phyloP scores from a whole-genome alignment of 306 rosid species.

The Comarum palustre region DNA sequence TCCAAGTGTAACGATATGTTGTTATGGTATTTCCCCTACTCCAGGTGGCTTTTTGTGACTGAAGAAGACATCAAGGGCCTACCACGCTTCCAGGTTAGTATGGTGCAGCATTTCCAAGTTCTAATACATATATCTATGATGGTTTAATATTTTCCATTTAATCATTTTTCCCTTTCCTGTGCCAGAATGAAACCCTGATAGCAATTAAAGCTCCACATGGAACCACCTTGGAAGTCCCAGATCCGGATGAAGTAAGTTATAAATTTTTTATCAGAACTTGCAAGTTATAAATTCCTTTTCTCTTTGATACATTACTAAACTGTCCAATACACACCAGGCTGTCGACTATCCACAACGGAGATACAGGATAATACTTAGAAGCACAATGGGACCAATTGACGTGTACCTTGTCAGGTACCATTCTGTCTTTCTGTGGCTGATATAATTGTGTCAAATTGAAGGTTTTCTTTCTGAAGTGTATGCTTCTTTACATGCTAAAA shows the following conservation, averaged over 20 bases:
- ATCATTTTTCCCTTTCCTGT: slow-evolving; percentile 25
- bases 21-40: slow-evolving; percentile 12
- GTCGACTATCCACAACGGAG: slow-evolving; percentile 87
- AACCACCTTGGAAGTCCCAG: slow-evolving; percentile 97
- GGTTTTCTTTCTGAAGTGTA: not conserved
- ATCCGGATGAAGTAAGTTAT: slow-evolving; percentile 90
- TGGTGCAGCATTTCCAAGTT: slow-evolving; percentile 26
- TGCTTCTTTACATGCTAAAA: not conserved
- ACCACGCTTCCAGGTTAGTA: slow-evolving; percentile 76
- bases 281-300: slow-evolving; percentile 17
- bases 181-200: slow-evolving; percentile 93
- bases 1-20: not conserved
- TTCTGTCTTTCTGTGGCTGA: slow-evolving; percentile 25
- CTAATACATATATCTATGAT: slow-evolving; percentile 11
- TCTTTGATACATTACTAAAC: slow-evolving; percentile 35
- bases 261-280: slow-evolving; percentile 27
- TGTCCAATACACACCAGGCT: slow-evolving; percentile 53
- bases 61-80: slow-evolving; percentile 86
- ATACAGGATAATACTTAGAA: slow-evolving; percentile 91
- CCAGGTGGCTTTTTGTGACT: slow-evolving; percentile 84
- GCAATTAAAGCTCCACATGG: slow-evolving; percentile 99
- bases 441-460: not conserved
- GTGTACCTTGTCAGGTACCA: slow-evolving; percentile 92
- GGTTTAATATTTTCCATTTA: slow-evolving; percentile 23
- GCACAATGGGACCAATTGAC: slow-evolving; percentile 99